Percentiles rank a stretch among this genome's conserved stretches.
Evolutionary conservation across 2,329 filamentous ascomycete genomes (phyloP).

Genomic region (Neoascochyta sp.): DNA sequence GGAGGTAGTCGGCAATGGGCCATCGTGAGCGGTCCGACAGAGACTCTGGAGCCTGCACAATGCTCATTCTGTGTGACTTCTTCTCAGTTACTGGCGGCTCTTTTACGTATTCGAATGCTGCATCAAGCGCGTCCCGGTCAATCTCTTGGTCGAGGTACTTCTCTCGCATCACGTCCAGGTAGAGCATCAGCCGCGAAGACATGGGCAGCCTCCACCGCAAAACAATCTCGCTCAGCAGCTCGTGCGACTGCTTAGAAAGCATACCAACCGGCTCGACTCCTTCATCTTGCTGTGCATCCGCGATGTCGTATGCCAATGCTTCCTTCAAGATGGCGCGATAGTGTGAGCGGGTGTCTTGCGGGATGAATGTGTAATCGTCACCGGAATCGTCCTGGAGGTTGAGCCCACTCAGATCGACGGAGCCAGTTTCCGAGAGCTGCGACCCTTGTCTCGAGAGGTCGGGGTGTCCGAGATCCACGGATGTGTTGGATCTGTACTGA

Average conservation of each 20-base stretch:
- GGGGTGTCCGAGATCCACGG: conserved; percentile 41
- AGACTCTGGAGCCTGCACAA: conserved; percentile 29
- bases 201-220: conserved; percentile 86
- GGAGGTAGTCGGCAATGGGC: conserved; percentile 48
- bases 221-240: conserved; percentile 80
- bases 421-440: conserved; percentile 43
- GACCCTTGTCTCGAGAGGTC: conserved; percentile 47
- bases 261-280: conserved; percentile 51
- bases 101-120: conserved; percentile 78
- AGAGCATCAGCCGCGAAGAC: conserved; percentile 72
- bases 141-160: conserved; percentile 85
- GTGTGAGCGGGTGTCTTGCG: conserved; percentile 73
- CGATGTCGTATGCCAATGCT: conserved; percentile 62
- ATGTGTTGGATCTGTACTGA: conserved; percentile 49
- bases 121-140: conserved; percentile 74
- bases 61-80: conserved; percentile 52
- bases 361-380: conserved; percentile 82
- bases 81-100: conserved; percentile 64
- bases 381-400: conserved; percentile 54
- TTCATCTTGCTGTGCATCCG: conserved; percentile 44
- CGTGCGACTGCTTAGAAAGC: conserved; percentile 71
- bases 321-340: conserved; percentile 80
- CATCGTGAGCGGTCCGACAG: conserved; percentile 51
- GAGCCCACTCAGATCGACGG: conserved; percentile 61
- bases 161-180: conserved; percentile 79